A percentile compares a stretch with the other conserved stretches of the same genome.
Evolutionary conservation across 208 protist species (phyloP).

Genomic region (Crithidia expoeki): DNA sequence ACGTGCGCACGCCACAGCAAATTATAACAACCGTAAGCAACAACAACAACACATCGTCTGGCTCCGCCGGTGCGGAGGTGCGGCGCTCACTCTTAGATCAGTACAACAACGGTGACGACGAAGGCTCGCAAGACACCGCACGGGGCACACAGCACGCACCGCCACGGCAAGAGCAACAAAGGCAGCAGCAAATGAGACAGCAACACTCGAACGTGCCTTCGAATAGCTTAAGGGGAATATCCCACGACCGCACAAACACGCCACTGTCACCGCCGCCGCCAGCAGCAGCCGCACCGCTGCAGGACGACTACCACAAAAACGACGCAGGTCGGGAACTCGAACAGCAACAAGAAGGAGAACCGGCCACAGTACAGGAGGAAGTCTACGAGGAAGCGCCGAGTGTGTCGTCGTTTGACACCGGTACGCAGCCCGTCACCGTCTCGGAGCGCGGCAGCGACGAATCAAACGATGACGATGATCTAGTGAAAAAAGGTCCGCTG

Average conservation of each 20-base stretch:
- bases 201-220: neutral
- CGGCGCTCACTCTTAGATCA: conserved; percentile 14
- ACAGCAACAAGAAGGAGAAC: neutral
- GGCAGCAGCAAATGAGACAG: too few species aligned
- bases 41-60: conserved; percentile 4
- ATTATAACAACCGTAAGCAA: neutral
- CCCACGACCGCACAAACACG: neutral
- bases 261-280: conserved; percentile 2
- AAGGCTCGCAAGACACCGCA: neutral
- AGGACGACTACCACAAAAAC: conserved; percentile 12
- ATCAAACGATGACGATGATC: conserved; percentile 35
- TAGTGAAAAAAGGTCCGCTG: conserved; percentile 41
- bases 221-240: neutral
- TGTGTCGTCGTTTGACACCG: conserved; percentile 33
- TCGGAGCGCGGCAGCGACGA: conserved; percentile 44
- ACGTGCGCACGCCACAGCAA: neutral
- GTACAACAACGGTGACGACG: conserved; percentile 2
- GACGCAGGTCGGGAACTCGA: too few species aligned
- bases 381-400: conserved; percentile 21
- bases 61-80: conserved; percentile 6
- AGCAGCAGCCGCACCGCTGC: neutral
- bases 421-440: conserved; percentile 51
- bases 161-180: neutral
- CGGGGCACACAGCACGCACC: neutral
- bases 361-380: neutral